These are phyloP conservation scores for Furcasterigmium sp. DNA, from an alignment of 2,329 filamentous ascomycete species.

Conservation along the genomic window DNA sequence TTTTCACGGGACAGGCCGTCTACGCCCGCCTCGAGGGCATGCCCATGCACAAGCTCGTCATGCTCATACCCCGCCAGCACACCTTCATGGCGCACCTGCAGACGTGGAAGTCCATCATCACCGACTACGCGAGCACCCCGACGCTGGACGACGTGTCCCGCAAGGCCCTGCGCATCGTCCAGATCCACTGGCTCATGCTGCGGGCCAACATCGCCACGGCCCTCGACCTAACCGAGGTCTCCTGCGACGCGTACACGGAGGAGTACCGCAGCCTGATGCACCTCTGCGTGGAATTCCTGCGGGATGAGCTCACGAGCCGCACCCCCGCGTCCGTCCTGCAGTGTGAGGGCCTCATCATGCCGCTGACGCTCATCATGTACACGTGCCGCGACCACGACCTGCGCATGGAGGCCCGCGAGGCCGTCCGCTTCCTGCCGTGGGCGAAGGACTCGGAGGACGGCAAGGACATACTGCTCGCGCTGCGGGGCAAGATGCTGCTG, in stretches of 20 bases:
- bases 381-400: constrained; percentile 13
- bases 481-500: constrained; percentile 11
- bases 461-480: constrained; percentile 7
- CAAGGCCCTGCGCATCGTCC: constrained; percentile 8
- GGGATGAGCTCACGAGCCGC: constrained; percentile 3
- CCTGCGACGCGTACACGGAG: constrained; percentile 10
- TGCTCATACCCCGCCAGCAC: not conserved
- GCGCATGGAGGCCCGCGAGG: constrained; percentile 8
- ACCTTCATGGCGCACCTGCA: constrained; percentile 5
- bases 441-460: constrained; percentile 11
- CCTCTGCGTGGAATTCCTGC: constrained; percentile 6
- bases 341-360: constrained; percentile 9
- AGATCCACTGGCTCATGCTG: constrained; percentile 7
- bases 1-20: constrained; percentile 8
- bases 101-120: constrained; percentile 4
- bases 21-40: constrained; percentile 5
- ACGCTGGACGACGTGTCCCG: not conserved
- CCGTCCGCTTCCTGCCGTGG: constrained; percentile 11
- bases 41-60: not conserved
- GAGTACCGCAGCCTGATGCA: constrained; percentile 10
- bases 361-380: constrained; percentile 10
- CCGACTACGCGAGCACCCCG: not conserved
- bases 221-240: constrained; percentile 11
- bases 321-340: constrained; percentile 7
- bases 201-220: constrained; percentile 8